A percentile compares a stretch with the other conserved stretches of the same genome.
These are phyloP conservation scores for Pythium folliculosum DNA, from an alignment of 352 stramenopile genomes.

Conservation along the genomic window DNA sequence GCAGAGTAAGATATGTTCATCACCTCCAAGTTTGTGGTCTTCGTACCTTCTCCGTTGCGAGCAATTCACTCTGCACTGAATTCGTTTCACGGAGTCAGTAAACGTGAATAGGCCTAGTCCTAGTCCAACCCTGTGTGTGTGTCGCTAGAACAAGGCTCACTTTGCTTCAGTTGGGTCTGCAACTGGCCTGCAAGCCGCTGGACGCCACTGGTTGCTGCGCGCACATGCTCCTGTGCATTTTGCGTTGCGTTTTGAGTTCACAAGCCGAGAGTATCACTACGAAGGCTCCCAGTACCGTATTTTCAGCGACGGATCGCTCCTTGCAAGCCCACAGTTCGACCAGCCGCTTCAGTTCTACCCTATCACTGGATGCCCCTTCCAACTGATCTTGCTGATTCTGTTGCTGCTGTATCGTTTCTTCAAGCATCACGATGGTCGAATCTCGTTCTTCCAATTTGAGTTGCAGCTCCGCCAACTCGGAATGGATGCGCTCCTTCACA, in stretches of 20 bases:
- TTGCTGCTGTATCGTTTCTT: neutral
- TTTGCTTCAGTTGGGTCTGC: constrained; percentile 23
- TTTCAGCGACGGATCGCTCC: constrained; percentile 18
- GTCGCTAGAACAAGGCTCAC: constrained; percentile 18
- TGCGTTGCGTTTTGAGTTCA: neutral
- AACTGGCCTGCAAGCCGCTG: constrained; percentile 21
- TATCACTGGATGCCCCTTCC: neutral
- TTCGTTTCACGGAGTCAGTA: neutral
- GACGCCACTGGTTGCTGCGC: constrained; percentile 17
- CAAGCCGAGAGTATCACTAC: neutral
- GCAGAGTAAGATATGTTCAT: neutral
- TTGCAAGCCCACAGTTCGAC: constrained; percentile 22
- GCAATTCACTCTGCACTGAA: constrained; percentile 17
- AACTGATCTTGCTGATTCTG: neutral
- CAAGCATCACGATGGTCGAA: neutral
- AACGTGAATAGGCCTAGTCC: neutral
- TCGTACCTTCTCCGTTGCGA: constrained; percentile 9
- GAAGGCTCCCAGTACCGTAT: constrained; percentile 10
- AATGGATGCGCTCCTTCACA: constrained; percentile 10
- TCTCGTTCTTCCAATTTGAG: constrained; percentile 19
- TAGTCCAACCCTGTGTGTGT: neutral
- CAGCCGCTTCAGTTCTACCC: constrained; percentile 15
- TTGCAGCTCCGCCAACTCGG: constrained; percentile 9
- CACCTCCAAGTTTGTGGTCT: neutral
- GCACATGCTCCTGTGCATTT: constrained; percentile 23